phyloP scores from a whole-genome alignment of 2,329 filamentous ascomycete species.

The Aspergillus brasiliensis region DNA sequence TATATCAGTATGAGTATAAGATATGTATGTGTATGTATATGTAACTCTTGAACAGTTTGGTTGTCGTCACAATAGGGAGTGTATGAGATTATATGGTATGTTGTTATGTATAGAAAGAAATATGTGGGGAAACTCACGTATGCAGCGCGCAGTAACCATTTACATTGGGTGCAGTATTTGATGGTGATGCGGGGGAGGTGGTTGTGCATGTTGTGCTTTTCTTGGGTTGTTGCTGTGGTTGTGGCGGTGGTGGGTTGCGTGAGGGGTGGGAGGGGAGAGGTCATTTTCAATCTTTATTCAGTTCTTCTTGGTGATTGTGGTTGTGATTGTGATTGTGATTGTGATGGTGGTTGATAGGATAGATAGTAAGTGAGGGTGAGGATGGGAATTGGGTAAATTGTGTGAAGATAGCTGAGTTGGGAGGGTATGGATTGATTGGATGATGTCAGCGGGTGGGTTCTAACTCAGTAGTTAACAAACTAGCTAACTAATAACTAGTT shows the following conservation, averaged over 20 bases:
- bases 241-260: conserved; percentile 12
- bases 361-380: conserved; percentile 64
- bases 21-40: too few relatives aligned
- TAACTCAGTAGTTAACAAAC: too few relatives aligned
- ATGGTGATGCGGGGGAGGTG: conserved; percentile 77
- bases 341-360: too few relatives aligned
- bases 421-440: conserved; percentile 19
- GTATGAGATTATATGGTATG: too few relatives aligned
- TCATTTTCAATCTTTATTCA: conserved; percentile 15
- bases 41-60: too few relatives aligned
- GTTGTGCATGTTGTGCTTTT: conserved; percentile 12
- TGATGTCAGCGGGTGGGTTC: conserved; percentile 33
- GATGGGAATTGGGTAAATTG: conserved; percentile 13
- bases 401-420: background rate
- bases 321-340: conserved; percentile 65
- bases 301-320: conserved; percentile 44
- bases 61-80: too few relatives aligned
- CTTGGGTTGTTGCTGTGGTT: conserved; percentile 2
- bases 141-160: conserved; percentile 84
- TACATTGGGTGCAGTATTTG: conserved; percentile 89
- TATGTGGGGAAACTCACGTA: conserved; percentile 68
- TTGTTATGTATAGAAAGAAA: too few relatives aligned
- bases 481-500: too few relatives aligned
- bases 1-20: background rate
- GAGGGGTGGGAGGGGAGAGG: conserved; percentile 6